phyloP scores from a whole-genome alignment of 495 filamentous ascomycete genomes.

The Tuber aestivum region DNA sequence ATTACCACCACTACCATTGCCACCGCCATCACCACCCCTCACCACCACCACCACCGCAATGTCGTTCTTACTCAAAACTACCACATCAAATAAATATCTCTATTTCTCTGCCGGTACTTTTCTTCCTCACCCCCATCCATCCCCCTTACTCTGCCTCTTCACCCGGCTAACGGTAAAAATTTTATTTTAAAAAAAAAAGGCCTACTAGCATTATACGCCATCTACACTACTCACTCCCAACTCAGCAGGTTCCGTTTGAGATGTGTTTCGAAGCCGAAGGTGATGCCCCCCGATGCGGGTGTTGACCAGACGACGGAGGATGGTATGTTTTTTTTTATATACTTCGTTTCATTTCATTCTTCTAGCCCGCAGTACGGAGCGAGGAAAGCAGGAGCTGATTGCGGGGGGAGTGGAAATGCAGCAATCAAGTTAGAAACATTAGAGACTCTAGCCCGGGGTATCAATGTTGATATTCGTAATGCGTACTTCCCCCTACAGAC shows the following conservation, averaged over 20 bases:
- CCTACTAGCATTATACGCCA: slow-evolving; percentile 19
- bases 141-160: not conserved
- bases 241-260: slow-evolving; percentile 28
- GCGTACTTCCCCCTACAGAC: slow-evolving; percentile 12
- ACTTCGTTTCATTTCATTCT: not conserved
- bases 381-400: slow-evolving; percentile 15
- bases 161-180: not conserved
- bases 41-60: not conserved
- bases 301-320: slow-evolving; percentile 35
- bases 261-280: slow-evolving; percentile 25
- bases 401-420: slow-evolving; percentile 10
- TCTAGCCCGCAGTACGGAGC: not conserved
- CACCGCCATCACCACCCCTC: too few species aligned
- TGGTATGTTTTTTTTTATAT: slow-evolving; percentile 20
- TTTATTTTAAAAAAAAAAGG: slow-evolving; percentile 5
- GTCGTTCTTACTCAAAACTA: not conserved
- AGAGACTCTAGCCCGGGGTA: slow-evolving; percentile 15
- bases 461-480: slow-evolving; percentile 30
- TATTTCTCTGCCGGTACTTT: slow-evolving; percentile 16
- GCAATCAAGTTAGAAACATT: slow-evolving; percentile 33
- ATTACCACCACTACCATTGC: not conserved
- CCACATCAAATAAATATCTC: slow-evolving; percentile 14
- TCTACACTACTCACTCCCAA: slow-evolving; percentile 21
- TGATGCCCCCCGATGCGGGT: slow-evolving; percentile 17
- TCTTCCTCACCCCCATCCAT: not conserved